Evolutionary conservation across 176 grass and related monocot species (phyloP).

Genomic region (Musa beccarii): DNA sequence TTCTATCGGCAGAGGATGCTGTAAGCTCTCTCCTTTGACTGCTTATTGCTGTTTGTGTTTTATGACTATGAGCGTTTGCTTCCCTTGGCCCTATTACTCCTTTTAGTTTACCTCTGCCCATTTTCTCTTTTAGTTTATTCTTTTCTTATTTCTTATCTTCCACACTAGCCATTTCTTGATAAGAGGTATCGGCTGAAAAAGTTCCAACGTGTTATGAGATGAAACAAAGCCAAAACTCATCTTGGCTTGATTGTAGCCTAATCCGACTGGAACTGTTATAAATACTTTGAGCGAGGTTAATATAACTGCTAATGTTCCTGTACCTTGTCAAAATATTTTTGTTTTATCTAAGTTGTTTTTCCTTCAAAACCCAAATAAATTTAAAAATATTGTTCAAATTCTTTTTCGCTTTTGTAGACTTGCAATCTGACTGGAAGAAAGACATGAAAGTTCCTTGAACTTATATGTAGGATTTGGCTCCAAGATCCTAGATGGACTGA

Average conservation of each 20-base stretch:
- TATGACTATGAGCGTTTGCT: too few relatives aligned
- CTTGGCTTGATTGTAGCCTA: neutral
- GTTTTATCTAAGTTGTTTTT: neutral
- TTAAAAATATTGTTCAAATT: neutral
- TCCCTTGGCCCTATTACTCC: too few relatives aligned
- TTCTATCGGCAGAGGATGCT: constrained; percentile 2
- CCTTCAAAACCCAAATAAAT: neutral
- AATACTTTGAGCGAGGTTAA: neutral
- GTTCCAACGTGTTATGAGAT: too few relatives aligned
- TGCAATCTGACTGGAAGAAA: neutral
- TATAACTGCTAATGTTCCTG: neutral
- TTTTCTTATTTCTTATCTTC: too few relatives aligned
- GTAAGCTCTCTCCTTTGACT: neutral
- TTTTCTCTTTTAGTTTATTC: neutral
- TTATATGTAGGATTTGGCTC: too few relatives aligned
- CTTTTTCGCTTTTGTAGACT: neutral
- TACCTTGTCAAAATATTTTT: neutral
- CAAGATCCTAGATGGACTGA: too few relatives aligned
- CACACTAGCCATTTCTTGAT: too few relatives aligned
- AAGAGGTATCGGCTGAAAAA: too few relatives aligned
- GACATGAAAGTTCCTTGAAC: neutral
- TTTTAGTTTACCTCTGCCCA: neutral
- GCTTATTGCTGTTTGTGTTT: neutral
- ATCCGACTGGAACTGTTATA: neutral
- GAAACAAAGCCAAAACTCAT: too few relatives aligned